These are phyloP conservation scores for Annulohypoxylon bovei DNA, from an alignment of 495 filamentous ascomycete species.

Conservation along the genomic window DNA sequence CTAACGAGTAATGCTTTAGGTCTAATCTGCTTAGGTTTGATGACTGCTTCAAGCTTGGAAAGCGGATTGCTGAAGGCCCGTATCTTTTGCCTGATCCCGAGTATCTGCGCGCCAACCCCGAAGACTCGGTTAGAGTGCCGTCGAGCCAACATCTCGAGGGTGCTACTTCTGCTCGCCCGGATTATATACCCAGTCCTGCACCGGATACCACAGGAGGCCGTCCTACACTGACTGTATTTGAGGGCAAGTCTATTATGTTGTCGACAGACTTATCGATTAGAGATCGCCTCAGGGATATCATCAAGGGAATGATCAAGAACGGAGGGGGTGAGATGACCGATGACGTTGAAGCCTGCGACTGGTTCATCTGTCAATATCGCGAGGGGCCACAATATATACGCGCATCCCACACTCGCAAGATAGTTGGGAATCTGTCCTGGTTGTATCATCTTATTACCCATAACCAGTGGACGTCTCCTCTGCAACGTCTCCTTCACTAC, in stretches of 20 bases:
- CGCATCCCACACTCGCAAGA: constrained; percentile 77
- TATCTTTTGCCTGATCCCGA: constrained; percentile 90
- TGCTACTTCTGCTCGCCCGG: constrained; percentile 73
- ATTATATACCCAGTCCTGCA: constrained; percentile 56
- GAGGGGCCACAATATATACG: constrained; percentile 80
- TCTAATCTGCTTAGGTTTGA: constrained; percentile 77
- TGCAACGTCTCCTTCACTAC: constrained; percentile 86
- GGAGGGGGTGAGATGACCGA: constrained; percentile 75
- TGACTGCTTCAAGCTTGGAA: constrained; percentile 91
- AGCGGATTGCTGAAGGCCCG: constrained; percentile 84
- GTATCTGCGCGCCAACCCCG: constrained; percentile 66
- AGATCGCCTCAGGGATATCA: constrained; percentile 68
- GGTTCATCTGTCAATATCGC: constrained; percentile 86
- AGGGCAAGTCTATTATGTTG: constrained; percentile 71
- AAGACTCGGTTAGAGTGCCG: constrained; percentile 64
- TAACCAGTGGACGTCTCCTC: constrained; percentile 85
- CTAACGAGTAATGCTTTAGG: neutral
- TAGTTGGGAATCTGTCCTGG: constrained; percentile 93
- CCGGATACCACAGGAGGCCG: constrained; percentile 46
- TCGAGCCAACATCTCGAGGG: constrained; percentile 73
- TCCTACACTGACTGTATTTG: constrained; percentile 67
- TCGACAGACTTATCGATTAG: constrained; percentile 76
- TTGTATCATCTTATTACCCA: constrained; percentile 89
- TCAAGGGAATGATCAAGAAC: constrained; percentile 72
- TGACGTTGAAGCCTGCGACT: constrained; percentile 75